Evolutionary conservation across 352 stramenopile species (phyloP).

Genomic region (Phytophthora multivora): DNA sequence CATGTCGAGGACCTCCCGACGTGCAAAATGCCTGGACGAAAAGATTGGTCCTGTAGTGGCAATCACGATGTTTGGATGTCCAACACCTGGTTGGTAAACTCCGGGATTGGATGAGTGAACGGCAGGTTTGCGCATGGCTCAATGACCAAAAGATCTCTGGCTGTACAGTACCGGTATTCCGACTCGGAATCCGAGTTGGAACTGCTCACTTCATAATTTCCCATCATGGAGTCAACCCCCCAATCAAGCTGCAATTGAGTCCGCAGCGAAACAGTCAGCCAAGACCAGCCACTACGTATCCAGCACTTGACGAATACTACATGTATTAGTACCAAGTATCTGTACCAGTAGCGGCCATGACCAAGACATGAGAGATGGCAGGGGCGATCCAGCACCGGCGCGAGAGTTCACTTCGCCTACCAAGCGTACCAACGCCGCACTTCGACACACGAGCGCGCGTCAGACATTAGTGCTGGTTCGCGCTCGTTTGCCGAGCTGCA

Average conservation of each 20-base stretch:
- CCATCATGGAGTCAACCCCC: constrained; percentile 9
- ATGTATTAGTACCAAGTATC: no score
- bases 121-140: neutral
- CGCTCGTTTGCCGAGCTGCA: constrained; percentile 20
- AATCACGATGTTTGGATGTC: constrained; percentile 22
- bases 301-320: neutral
- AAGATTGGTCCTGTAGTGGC: neutral
- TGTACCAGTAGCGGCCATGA: neutral
- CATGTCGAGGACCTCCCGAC: neutral
- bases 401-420: constrained; percentile 27
- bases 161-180: no score
- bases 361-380: neutral
- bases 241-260: constrained; percentile 1
- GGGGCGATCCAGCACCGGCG: constrained; percentile 2
- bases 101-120: constrained; percentile 14
- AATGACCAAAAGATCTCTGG: neutral
- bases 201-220: constrained; percentile 7
- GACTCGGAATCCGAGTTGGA: neutral
- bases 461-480: neutral
- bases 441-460: constrained; percentile 11
- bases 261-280: neutral
- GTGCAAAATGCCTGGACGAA: neutral
- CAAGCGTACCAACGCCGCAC: constrained; percentile 38
- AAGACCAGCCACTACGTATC: neutral
- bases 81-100: constrained; percentile 14